Evolutionary conservation across 345 rosid genomes (phyloP), one percentile per base, ranked within the genome.

Genomic region (Eucalyptus pauciflora): DNA sequence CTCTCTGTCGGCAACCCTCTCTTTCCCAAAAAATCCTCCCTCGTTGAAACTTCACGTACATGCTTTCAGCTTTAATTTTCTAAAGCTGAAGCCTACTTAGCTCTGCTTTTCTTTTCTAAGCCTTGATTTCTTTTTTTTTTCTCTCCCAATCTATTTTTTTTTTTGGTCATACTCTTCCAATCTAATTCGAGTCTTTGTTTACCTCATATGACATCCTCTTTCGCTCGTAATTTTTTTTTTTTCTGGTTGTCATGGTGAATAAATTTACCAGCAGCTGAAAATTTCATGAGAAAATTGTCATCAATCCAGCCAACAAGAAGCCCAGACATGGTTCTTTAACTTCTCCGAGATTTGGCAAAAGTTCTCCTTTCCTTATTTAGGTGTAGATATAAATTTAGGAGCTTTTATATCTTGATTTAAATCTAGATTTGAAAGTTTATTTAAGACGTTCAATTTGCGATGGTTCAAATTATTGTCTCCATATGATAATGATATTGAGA

Each of bases 41-140:
- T 56, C 62, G 24, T 22, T 0, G 29, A 56, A 56, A 24, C 6
- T 0, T 56, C 29, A 56, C 62, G 0, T 56, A 10, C 29, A 4
- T 22, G 62, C 62, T 56, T 56, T 10, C 29, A 56, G 29, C 62
- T 56, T 56, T 10, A 56, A 52, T 52, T 52, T 52, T 52, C 58
- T 52, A 52, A 52, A 52, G 58, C 58, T 52, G 25, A 52, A 52
- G 58, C 58, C 62, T 10, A 13, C 62, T 56, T 56, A 56, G 27
- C 29, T 56, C 1, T 56, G 29, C 62, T 10, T n/a, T 56, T 56
- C 62, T 56, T 56, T 56, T 56, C 62, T 56, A 56, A 56, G 13
- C 29, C 29, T 24, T 9, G 62, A 56, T 56, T 52, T 52, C 2
- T 18, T 56, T 56, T 13, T 16, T 56, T 56, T 56, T 22, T 9